Percentiles rank a stretch among this genome's conserved stretches.
Evolutionary conservation across 2,329 filamentous ascomycete genomes (phyloP).

Genomic region (Iodosphaeria phyllophila): DNA sequence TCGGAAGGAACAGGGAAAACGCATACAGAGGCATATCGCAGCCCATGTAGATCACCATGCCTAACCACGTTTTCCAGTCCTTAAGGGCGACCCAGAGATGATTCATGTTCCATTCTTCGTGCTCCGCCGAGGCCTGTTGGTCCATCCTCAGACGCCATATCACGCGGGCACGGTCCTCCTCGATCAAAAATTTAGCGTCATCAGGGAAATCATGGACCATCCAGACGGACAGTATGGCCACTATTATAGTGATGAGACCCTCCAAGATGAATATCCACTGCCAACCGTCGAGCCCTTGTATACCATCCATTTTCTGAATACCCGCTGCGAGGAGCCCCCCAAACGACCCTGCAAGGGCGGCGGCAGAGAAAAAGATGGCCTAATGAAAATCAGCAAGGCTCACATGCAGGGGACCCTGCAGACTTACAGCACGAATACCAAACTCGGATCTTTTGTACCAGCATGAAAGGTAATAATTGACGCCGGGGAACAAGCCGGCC

Average conservation of each 20-base stretch:
- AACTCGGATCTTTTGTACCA: slow-evolving; percentile 73
- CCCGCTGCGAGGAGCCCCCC: slow-evolving; percentile 56
- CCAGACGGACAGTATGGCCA: slow-evolving; percentile 54
- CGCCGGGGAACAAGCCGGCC: slow-evolving; percentile 57
- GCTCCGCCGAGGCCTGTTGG: slow-evolving; percentile 53
- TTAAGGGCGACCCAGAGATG: slow-evolving; percentile 56
- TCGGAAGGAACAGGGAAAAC: slow-evolving; percentile 62
- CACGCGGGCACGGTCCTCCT: slow-evolving; percentile 52
- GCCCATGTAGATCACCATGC: slow-evolving; percentile 64
- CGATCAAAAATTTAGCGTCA: slow-evolving; percentile 52
- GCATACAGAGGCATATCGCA: slow-evolving; percentile 53
- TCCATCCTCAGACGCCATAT: slow-evolving; percentile 52
- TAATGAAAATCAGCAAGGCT: slow-evolving; percentile 1
- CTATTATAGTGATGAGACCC: slow-evolving; percentile 49
- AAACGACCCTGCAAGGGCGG: slow-evolving; percentile 62
- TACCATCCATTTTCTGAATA: slow-evolving; percentile 50
- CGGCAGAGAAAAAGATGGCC: slow-evolving; percentile 70
- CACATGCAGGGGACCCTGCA: slow-evolving; percentile 1
- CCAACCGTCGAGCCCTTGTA: slow-evolving; percentile 37
- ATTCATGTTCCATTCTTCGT: slow-evolving; percentile 54
- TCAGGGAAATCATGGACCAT: slow-evolving; percentile 72
- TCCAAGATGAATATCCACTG: slow-evolving; percentile 52
- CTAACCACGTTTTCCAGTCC: slow-evolving; percentile 73
- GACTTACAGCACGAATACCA: slow-evolving; percentile 44
- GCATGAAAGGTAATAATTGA: slow-evolving; percentile 66